Evolutionary conservation across 768 basidiomycete genomes (phyloP).

Genomic region (Lactarius psammicola): DNA sequence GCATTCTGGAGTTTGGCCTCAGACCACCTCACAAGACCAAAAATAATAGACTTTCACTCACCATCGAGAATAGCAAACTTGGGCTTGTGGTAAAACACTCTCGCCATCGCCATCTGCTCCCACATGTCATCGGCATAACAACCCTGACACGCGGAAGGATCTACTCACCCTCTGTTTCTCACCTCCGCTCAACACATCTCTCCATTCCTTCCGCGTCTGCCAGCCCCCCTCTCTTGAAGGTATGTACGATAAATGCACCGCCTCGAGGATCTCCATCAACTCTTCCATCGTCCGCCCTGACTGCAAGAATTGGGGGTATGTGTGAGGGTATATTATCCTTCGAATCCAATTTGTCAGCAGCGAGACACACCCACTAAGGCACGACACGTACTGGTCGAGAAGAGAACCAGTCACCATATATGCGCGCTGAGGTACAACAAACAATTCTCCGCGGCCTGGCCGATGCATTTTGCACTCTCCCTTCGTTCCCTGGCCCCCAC

Average conservation of each 20-base stretch:
- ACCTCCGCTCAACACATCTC: conserved; percentile 92
- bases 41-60: conserved; percentile 37
- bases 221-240: conserved; percentile 88
- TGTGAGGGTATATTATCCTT: conserved; percentile 86
- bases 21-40: conserved; percentile 14
- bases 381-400: conserved; percentile 65
- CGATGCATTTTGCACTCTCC: conserved; percentile 34
- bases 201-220: conserved; percentile 90
- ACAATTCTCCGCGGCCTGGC: conserved; percentile 44
- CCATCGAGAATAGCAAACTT: conserved; percentile 85
- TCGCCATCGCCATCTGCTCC: conserved; percentile 79
- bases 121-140: conserved; percentile 21
- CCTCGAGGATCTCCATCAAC: conserved; percentile 72
- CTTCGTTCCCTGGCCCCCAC: conserved; percentile 62
- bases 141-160: not conserved
- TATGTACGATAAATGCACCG: conserved; percentile 81
- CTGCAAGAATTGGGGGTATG: conserved; percentile 67
- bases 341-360: not conserved
- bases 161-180: conserved; percentile 84
- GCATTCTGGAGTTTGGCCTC: conserved; percentile 56
- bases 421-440: conserved; percentile 88
- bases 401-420: conserved; percentile 89
- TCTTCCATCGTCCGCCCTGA: conserved; percentile 63
- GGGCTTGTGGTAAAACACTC: conserved; percentile 88
- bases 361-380: not conserved